These are phyloP conservation scores for Aspergillus kassunensis DNA, from an alignment of 495 filamentous ascomycete genomes.

Conservation along the genomic window DNA sequence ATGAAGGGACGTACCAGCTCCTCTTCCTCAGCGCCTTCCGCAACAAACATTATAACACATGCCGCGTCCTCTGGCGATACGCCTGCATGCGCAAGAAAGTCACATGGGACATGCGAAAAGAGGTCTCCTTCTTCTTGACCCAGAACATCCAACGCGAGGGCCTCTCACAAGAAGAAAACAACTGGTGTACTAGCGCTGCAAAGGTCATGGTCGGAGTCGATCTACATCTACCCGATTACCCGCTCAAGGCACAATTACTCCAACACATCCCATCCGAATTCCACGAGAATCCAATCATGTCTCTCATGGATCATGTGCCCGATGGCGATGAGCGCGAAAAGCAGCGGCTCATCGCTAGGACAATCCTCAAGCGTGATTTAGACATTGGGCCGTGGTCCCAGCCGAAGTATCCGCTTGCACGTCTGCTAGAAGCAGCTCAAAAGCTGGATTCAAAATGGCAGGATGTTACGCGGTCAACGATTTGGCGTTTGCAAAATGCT, in stretches of 20 bases:
- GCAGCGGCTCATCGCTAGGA: conserved; percentile 24
- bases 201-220: conserved; percentile 40
- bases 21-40: conserved; percentile 43
- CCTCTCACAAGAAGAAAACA: conserved; percentile 8
- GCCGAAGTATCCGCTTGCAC: conserved; percentile 18
- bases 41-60: conserved; percentile 35
- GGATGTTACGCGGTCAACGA: conserved; percentile 19
- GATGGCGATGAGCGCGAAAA: conserved; percentile 20
- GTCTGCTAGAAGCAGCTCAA: conserved; percentile 34
- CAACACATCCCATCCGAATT: conserved; percentile 27
- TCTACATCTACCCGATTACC: conserved; percentile 14
- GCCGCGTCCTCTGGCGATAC: conserved; percentile 47
- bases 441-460: conserved; percentile 31
- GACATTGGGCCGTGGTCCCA: conserved; percentile 16
- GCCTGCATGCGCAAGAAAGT: conserved; percentile 40
- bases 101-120: conserved; percentile 31
- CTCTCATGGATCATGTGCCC: conserved; percentile 19
- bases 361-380: conserved; percentile 29
- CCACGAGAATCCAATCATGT: conserved; percentile 27
- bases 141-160: conserved; percentile 17
- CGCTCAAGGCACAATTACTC: conserved; percentile 9
- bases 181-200: conserved; percentile 29
- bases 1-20: conserved; percentile 23
- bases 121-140: conserved; percentile 25
- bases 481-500: conserved; percentile 32